Base-by-base conservation (phyloP, 345 rosid species). In the Passiflora organensis region DNA sequence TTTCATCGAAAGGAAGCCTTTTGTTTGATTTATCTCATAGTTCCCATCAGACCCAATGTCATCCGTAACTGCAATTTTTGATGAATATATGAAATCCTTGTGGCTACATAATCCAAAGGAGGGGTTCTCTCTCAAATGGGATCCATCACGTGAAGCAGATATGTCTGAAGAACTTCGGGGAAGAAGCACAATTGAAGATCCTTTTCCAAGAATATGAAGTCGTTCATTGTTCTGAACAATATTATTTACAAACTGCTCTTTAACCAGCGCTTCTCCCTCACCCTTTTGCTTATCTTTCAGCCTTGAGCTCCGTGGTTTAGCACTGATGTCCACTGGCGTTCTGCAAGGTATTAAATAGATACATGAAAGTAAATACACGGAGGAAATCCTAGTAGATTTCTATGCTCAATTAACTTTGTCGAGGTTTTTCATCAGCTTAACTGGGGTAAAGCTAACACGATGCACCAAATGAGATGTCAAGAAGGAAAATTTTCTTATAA, bases 251-350 rank as follows among this genome's bases (percentile, higher is more conserved):
- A 93, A 93, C 43, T 72, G 73, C 55, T 85, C 87, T 78, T 89
- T 93, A 67, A 85, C 78, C 73, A 89, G 72, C 19, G 63, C 80
- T 68, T 93, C 97, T 42, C 87, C 96, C 80, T 89, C 97, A 55
- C 87, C 84, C 73, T 77, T 86, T 60, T 74, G 81, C 87, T 85
- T 93, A 57, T 89, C 87, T 69, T 89, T 86, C 72, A 89, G 72
- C 69, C 97, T 79, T 44, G 99, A 89, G 76, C 97, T 93, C 64
- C 94, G 82, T 23, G 97, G 99, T 62, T 84, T 91, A 44, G 77
- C 22, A 57, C 53, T 53, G 61, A 69, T 67, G 68, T 69, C 69
- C 56, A 50, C 24, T 53, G 97, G 91, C 47, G 73, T 55, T 72
- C 97, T 89, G 85, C 69, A 82, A 66, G 39, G 43, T 65, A 39